Evolutionary conservation across 202 grass and related monocot genomes (phyloP).

Genomic region (Eragrostis tef): DNA sequence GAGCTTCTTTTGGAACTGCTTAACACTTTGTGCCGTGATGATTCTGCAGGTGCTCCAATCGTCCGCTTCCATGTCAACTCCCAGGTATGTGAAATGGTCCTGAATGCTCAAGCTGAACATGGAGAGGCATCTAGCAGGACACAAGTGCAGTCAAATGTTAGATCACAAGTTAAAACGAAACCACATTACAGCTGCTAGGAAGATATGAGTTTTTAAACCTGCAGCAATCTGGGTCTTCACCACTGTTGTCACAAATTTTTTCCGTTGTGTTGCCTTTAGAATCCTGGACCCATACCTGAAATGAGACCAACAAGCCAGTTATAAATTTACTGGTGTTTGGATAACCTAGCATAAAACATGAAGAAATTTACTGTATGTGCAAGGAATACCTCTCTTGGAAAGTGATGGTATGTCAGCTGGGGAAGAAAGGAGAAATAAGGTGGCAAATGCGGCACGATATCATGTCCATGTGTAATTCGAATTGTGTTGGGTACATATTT

Average conservation of each 20-base stretch:
- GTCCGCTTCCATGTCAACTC: slow-evolving; percentile 68
- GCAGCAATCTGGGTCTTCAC: slow-evolving; percentile 86
- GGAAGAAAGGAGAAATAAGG: slow-evolving; percentile 72
- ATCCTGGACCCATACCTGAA: slow-evolving; percentile 79
- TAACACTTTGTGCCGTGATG: slow-evolving; percentile 45
- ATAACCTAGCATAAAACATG: not conserved
- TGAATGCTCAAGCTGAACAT: slow-evolving; percentile 58
- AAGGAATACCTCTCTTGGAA: slow-evolving; percentile 69
- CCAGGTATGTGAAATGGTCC: slow-evolving; percentile 79
- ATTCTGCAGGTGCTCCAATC: slow-evolving; percentile 90
- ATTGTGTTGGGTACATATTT: slow-evolving; percentile 64
- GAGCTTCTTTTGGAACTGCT: slow-evolving; percentile 48
- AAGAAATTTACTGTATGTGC: too few relatives aligned
- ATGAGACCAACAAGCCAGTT: not conserved
- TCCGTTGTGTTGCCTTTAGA: slow-evolving; percentile 49
- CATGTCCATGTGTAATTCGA: slow-evolving; percentile 66
- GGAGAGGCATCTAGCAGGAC: slow-evolving; percentile 37
- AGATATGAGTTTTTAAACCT: slow-evolving; percentile 49
- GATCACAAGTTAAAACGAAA: slow-evolving; percentile 4
- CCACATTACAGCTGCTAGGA: not conserved
- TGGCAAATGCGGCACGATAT: slow-evolving; percentile 84
- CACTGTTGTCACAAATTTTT: slow-evolving; percentile 73
- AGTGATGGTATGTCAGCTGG: slow-evolving; percentile 67
- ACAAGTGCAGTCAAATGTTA: not conserved
- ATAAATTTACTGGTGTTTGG: not conserved